These are phyloP conservation scores for Neurospora discreta DNA, from an alignment of 495 filamentous ascomycete genomes.

Conservation along the genomic window DNA sequence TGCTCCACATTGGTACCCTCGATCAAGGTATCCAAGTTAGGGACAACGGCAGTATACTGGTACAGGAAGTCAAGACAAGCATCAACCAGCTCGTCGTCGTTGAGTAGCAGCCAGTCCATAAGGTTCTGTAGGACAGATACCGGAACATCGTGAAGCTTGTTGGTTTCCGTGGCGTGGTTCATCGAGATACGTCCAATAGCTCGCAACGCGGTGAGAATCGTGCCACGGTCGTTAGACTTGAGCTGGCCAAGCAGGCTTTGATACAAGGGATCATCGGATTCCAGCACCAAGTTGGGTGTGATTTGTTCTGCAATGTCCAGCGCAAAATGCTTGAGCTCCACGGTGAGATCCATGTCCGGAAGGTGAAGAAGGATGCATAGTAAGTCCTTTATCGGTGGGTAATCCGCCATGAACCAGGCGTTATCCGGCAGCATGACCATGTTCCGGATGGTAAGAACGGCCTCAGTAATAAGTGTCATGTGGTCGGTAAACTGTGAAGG, in stretches of 20 bases:
- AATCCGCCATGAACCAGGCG: conserved; percentile 64
- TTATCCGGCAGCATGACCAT: conserved; percentile 89
- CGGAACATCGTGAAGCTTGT: conserved; percentile 64
- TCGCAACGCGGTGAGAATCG: conserved; percentile 72
- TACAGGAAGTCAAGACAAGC: conserved; percentile 91
- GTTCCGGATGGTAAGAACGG: conserved; percentile 79
- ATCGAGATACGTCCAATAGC: conserved; percentile 83
- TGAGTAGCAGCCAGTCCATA: conserved; percentile 69
- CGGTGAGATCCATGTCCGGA: conserved; percentile 58
- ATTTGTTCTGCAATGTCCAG: conserved; percentile 90
- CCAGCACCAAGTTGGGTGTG: conserved; percentile 64
- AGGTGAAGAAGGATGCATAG: conserved; percentile 71
- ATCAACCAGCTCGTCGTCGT: conserved; percentile 82
- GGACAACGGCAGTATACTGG: conserved; percentile 75
- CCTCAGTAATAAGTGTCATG: conserved; percentile 71
- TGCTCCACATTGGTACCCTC: conserved; percentile 51
- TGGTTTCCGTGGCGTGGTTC: conserved; percentile 59
- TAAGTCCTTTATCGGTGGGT: conserved; percentile 64
- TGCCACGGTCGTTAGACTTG: conserved; percentile 66
- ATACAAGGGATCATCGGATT: conserved; percentile 65
- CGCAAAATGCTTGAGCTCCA: conserved; percentile 84
- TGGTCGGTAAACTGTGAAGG: conserved; percentile 58
- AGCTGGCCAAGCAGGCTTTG: conserved; percentile 61
- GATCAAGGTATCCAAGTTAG: conserved; percentile 70
- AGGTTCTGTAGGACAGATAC: conserved; percentile 52